Base-by-base conservation (phyloP, 75 land plant species). In the Ceratopteris richardii region DNA sequence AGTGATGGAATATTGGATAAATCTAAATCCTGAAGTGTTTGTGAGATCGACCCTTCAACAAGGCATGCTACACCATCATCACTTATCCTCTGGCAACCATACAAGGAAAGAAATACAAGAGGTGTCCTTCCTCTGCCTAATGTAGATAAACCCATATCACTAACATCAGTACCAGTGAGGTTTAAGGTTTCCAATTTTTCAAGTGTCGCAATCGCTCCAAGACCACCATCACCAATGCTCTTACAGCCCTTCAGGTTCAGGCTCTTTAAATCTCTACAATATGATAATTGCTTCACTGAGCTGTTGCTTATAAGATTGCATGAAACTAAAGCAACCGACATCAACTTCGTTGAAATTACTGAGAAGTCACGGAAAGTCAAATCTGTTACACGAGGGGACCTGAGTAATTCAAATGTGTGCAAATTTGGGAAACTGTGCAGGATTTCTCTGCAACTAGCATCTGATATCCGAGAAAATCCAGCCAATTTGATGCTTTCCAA, bases 381-480 rank as follows among this genome's bases (percentile, higher is more conserved):
- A 57, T 95, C 86, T 1, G 99, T 95, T 17, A 95, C 51, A 22
- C 87, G 80, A 31, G 66, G 77, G 13, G 86, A 88, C 65, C 82
- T 70, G 25, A 69, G 69, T 17, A 95, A 69, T 67, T 75, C 86
- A 58, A 95, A 90, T 54, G 83, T 87, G 31, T 71, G 74, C 33
- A 95, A 57, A 17, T 66, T 78, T 11, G 71, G 72, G 68, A 85
- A 95, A 22, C 80, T 73, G 65, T 95, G 97, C 50, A 95, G 66
- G 44, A 95, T 82, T 23, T 97, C 74, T 62, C 82, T 68, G 54
- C 89, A 86, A 30, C 92, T 87, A 7, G 88, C 74, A 63, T 95
- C 99, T 44, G 99, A 87, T 19, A 95, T 86, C 33, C 88, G 83
- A 56, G 86, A 90, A 48, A 95, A 95, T 39, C 99, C 99, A 27